Conservation (phyloP, 2,329 filamentous ascomycete species). For the Apiospora sp. region DNA sequence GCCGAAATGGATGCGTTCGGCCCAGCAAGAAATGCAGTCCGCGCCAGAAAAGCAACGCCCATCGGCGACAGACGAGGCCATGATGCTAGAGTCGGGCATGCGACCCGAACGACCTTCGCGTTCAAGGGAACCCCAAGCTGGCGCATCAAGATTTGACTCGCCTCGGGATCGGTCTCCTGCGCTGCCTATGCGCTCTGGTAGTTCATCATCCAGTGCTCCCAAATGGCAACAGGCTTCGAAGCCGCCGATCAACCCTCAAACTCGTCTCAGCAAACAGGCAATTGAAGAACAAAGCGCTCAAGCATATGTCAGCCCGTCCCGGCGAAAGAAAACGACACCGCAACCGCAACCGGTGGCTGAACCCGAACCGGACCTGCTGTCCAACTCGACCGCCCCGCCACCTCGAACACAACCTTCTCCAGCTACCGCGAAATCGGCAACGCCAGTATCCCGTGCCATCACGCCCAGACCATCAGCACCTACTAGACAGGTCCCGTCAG, state of each 20-base stretch:
- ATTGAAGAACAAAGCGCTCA: conserved; percentile 83
- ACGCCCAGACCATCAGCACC: conserved; percentile 56
- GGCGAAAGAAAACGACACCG: conserved; percentile 74
- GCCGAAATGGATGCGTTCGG: conserved; percentile 94
- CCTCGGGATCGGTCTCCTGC: conserved; percentile 60
- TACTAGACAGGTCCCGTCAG: conserved; percentile 64
- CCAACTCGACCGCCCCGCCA: conserved; percentile 52
- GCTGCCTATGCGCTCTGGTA: conserved; percentile 44
- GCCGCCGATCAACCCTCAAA: conserved; percentile 57
- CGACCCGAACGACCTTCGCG: conserved; percentile 57
- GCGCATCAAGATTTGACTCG: conserved; percentile 30
- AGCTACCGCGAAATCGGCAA: conserved; percentile 45
- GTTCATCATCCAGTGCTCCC: conserved; percentile 42
- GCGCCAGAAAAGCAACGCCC: conserved; percentile 43
- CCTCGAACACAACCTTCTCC: conserved; percentile 42
- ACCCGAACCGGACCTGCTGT: conserved; percentile 70
- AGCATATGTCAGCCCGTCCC: conserved; percentile 86
- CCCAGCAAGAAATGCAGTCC: conserved; percentile 55
- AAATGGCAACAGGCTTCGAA: conserved; percentile 65
- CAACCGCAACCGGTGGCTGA: conserved; percentile 53
- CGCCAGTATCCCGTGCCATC: conserved; percentile 53
- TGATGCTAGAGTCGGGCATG: conserved; percentile 77
- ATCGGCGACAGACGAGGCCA: conserved; percentile 73
- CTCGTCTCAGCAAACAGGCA: conserved; percentile 74
- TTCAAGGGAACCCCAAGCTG: conserved; percentile 34